Conservation (phyloP, 352 stramenopile species). For the Aphanomyces cochlioides region DNA sequence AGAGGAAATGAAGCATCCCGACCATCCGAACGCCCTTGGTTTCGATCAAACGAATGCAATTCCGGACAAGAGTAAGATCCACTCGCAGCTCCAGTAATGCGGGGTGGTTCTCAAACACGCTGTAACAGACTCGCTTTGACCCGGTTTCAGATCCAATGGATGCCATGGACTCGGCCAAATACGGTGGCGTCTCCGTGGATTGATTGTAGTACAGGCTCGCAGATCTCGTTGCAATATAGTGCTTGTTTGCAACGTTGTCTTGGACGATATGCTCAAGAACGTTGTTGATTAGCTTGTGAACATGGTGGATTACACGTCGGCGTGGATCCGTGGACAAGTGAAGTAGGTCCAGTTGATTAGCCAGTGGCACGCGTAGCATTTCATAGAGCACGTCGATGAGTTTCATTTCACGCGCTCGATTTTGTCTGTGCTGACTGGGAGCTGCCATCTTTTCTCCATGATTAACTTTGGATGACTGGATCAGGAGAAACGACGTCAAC, state of each 20-base stretch:
- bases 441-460: neutral
- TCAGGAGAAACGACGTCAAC: neutral
- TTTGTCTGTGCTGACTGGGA: neutral
- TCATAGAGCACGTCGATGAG: constrained; percentile 23
- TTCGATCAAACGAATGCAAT: neutral
- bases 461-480: neutral
- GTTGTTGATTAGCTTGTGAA: constrained; percentile 19
- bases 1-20: constrained; percentile 15
- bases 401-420: constrained; percentile 22
- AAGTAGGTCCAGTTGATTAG: neutral
- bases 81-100: neutral
- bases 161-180: constrained; percentile 1
- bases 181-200: neutral
- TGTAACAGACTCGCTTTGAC: constrained; percentile 1
- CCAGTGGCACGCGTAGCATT: constrained; percentile 15
- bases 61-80: neutral
- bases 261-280: neutral
- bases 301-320: neutral
- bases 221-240: constrained; percentile 17
- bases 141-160: constrained; percentile 26
- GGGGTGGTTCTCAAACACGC: constrained; percentile 6
- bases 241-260: constrained; percentile 21
- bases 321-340: neutral
- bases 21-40: constrained; percentile 4
- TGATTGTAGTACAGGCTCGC: constrained; percentile 6